A percentile compares a stretch with the other conserved stretches of the same genome.
Evolutionary conservation across 257 asterid genomes (phyloP).

Genomic region (Solanum sejunctum): DNA sequence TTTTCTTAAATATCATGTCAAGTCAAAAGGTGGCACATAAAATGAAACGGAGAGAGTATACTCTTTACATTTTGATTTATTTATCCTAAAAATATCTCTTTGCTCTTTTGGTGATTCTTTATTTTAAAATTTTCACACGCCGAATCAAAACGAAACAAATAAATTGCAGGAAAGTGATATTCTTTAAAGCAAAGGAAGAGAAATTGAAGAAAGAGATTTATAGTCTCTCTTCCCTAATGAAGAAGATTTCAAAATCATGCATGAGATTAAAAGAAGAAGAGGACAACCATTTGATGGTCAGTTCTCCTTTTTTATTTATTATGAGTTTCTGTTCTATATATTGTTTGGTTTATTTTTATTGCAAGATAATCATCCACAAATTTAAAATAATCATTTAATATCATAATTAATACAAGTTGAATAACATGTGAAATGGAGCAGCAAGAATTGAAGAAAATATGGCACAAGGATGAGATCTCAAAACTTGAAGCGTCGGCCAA

Average conservation of each 20-base stretch:
- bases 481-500: not conserved
- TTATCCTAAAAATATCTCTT: not conserved
- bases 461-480: not conserved
- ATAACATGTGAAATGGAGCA: not conserved
- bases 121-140: not conserved
- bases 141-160: no score
- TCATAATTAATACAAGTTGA: not conserved
- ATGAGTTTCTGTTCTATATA: not conserved
- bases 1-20: no score
- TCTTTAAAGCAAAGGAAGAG: not conserved
- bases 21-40: no score
- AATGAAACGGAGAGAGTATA: no score
- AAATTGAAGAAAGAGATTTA: not conserved
- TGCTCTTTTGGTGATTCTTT: not conserved
- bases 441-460: not conserved
- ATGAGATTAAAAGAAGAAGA: not conserved
- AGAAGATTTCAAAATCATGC: not conserved
- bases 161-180: not conserved
- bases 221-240: not conserved
- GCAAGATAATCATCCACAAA: not conserved
- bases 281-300: slow-evolving; percentile 6
- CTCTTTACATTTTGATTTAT: no score
- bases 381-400: not conserved
- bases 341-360: not conserved
- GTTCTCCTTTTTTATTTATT: not conserved